Conservation (phyloP, 495 filamentous ascomycete genomes). For the Lepraria neglecta region DNA sequence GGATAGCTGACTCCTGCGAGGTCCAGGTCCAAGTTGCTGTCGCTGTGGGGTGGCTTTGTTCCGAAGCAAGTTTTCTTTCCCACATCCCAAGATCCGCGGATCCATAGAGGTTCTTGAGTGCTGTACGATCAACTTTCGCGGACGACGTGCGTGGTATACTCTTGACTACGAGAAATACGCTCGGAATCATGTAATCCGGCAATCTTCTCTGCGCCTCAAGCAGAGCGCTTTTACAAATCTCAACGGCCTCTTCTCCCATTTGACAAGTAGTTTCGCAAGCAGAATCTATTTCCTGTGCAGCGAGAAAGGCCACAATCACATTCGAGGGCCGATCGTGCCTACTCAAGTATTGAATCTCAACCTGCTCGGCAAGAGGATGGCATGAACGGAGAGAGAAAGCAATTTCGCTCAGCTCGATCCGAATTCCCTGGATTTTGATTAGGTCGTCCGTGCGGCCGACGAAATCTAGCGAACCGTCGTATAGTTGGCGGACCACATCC, state of each 20-base stretch:
- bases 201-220: constrained; percentile 27
- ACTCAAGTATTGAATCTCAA: constrained; percentile 31
- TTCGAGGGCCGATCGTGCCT: constrained; percentile 33
- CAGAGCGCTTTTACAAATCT: constrained; percentile 29
- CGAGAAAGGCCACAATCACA: constrained; percentile 36
- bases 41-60: background rate
- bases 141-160: constrained; percentile 34
- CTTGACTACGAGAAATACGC: constrained; percentile 31
- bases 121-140: constrained; percentile 34
- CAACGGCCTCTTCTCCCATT: constrained; percentile 18
- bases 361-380: constrained; percentile 31
- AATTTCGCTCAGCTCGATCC: constrained; percentile 38
- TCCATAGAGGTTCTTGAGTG: constrained; percentile 31
- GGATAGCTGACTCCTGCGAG: constrained; percentile 18
- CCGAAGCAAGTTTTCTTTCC: constrained; percentile 29
- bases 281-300: constrained; percentile 21
- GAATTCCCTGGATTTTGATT: constrained; percentile 37
- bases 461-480: constrained; percentile 42
- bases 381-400: constrained; percentile 33
- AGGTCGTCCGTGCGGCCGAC: constrained; percentile 37
- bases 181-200: constrained; percentile 36
- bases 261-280: constrained; percentile 4
- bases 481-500: constrained; percentile 43
- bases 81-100: constrained; percentile 31
- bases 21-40: constrained; percentile 7